Evolutionary conservation across 768 basidiomycete genomes (phyloP).

Genomic region (Suillus brevipes): DNA sequence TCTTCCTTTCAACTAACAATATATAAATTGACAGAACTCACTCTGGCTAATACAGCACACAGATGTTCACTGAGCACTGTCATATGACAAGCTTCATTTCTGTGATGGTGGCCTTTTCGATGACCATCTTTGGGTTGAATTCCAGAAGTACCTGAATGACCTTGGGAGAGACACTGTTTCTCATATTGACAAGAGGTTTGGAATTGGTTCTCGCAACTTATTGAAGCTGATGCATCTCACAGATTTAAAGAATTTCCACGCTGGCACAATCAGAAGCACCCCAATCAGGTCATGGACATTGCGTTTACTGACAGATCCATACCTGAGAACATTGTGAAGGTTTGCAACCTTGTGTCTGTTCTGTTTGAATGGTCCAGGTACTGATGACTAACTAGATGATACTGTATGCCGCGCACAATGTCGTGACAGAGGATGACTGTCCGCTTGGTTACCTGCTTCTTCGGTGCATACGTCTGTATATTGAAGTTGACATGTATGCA

Average conservation of each 20-base stretch:
- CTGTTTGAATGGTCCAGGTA: too few species aligned
- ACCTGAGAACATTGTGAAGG: not conserved
- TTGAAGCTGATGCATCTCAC: not conserved
- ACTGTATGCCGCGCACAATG: conserved; percentile 29
- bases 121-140: not conserved
- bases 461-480: conserved; percentile 29
- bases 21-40: not conserved
- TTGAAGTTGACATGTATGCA: conserved; percentile 33
- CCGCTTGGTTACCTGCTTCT: conserved; percentile 29
- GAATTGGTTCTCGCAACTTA: not conserved
- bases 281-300: not conserved
- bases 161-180: not conserved
- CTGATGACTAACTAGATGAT: conserved; percentile 11
- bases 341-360: not conserved
- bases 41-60: not conserved
- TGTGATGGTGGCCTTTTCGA: not conserved
- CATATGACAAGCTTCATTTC: not conserved
- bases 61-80: not conserved
- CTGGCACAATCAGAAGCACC: not conserved
- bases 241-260: not conserved
- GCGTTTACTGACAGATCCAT: not conserved
- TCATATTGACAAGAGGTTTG: not conserved
- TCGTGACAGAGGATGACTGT: conserved; percentile 17
- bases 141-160: not conserved
- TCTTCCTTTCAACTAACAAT: not conserved